These are phyloP conservation scores for Citrullus amarus DNA, from an alignment of 306 rosid species.

Conservation along the genomic window DNA sequence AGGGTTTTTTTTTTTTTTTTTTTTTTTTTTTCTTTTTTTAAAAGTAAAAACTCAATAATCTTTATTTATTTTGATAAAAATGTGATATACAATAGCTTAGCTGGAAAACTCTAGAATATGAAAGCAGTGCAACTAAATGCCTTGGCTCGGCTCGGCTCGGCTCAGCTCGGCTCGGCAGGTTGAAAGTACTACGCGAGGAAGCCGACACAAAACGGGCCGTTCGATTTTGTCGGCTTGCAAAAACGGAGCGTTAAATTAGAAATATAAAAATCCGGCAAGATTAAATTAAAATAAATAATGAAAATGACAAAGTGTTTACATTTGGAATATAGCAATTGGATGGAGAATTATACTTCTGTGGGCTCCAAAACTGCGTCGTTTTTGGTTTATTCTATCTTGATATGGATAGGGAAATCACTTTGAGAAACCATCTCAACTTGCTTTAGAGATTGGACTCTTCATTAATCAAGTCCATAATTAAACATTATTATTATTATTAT, in stretches of 20 bases:
- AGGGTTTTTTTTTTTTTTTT: too few relatives aligned
- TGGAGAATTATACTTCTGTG: slow-evolving; percentile 25
- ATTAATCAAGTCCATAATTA: not conserved
- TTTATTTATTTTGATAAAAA: too few relatives aligned
- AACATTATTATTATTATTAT: too few relatives aligned
- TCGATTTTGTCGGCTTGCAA: slow-evolving; percentile 36
- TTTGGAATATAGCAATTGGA: slow-evolving; percentile 38
- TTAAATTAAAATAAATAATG: slow-evolving; percentile 4
- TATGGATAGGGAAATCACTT: slow-evolving; percentile 1
- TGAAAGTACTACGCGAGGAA: slow-evolving; percentile 18
- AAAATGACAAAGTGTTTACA: slow-evolving; percentile 15
- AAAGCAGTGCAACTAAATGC: not conserved
- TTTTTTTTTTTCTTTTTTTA: too few relatives aligned
- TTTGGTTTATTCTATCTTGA: slow-evolving; percentile 15
- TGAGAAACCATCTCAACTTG: not conserved
- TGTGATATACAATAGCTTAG: too few relatives aligned
- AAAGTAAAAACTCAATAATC: too few relatives aligned
- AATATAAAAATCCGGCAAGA: slow-evolving; percentile 11
- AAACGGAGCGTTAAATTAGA: slow-evolving; percentile 32
- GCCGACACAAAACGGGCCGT: slow-evolving; percentile 50
- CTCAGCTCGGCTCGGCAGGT: not conserved
- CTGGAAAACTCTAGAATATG: not conserved
- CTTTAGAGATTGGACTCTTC: not conserved
- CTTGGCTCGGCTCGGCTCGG: not conserved
- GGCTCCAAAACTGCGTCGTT: slow-evolving; percentile 47